Percentiles rank a stretch among this genome's conserved stretches.
These are phyloP conservation scores for Cladosporium sp. DNA, from an alignment of 2,329 filamentous ascomycete genomes.

Conservation along the genomic window DNA sequence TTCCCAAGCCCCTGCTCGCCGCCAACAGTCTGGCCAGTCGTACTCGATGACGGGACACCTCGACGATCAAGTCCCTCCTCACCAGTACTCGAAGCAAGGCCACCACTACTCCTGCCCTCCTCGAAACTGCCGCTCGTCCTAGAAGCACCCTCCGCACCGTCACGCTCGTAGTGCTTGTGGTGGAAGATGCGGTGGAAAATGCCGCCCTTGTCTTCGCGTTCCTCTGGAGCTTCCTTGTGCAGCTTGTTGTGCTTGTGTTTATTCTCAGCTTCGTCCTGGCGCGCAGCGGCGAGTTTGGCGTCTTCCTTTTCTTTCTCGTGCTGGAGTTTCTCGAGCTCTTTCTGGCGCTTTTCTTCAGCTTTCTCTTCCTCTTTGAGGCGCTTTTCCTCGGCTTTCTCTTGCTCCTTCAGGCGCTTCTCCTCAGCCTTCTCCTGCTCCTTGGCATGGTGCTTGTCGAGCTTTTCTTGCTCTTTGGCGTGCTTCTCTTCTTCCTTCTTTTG, in stretches of 20 bases:
- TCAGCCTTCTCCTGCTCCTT: conserved; percentile 36
- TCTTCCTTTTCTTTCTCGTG: conserved; percentile 17
- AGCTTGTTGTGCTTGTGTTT: conserved; percentile 38
- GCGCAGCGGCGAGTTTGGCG: conserved; percentile 5
- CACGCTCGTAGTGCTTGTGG: conserved; percentile 26
- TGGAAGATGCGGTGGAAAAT: conserved; percentile 33
- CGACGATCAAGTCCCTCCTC: background rate
- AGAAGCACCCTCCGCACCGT: conserved; percentile 13
- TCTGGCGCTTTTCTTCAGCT: conserved; percentile 28
- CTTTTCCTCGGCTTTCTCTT: conserved; percentile 27
- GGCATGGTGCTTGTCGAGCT: conserved; percentile 28
- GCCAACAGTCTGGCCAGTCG: background rate
- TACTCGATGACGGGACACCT: background rate
- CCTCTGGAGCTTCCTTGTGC: conserved; percentile 44
- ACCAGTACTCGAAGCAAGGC: background rate
- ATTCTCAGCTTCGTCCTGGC: conserved; percentile 4
- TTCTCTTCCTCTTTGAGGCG: conserved; percentile 34
- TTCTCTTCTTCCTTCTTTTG: conserved; percentile 34
- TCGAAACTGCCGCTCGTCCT: conserved; percentile 7
- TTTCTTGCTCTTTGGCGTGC: conserved; percentile 9
- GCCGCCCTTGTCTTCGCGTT: conserved; percentile 34
- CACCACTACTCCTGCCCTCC: background rate
- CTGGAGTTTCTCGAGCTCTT: conserved; percentile 32
- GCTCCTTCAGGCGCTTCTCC: conserved; percentile 1
- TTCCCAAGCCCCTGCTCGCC: background rate